Conservation (phyloP, 495 filamentous ascomycete genomes). For the Aspergillus leporis region DNA sequence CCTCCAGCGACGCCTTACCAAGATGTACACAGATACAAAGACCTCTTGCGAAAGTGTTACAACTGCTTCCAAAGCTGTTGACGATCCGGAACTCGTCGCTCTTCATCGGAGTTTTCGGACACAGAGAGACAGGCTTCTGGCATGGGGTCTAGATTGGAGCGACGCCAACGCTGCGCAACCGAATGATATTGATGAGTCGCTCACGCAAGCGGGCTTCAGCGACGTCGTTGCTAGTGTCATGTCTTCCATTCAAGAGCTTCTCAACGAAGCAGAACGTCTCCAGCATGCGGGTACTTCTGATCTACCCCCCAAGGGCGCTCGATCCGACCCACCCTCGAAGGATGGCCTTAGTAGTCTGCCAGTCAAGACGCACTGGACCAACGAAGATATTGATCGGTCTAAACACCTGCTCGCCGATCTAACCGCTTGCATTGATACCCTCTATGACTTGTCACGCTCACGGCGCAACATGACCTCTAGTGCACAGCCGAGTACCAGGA, state of each 20-base stretch:
- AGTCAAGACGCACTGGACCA: conserved; percentile 49
- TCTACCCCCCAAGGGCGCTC: conserved; percentile 39
- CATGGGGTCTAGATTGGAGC: conserved; percentile 91
- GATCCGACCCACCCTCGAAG: conserved; percentile 38
- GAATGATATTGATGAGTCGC: conserved; percentile 81
- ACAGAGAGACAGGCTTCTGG: conserved; percentile 65
- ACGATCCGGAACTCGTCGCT: conserved; percentile 53
- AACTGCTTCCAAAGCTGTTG: conserved; percentile 61
- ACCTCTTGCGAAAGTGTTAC: conserved; percentile 81
- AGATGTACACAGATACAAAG: conserved; percentile 92
- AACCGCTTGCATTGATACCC: conserved; percentile 81
- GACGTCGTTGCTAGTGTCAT: conserved; percentile 88
- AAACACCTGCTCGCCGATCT: conserved; percentile 71
- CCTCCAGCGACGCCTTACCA: conserved; percentile 71
- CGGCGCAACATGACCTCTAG: conserved; percentile 52
- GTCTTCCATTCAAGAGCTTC: conserved; percentile 81
- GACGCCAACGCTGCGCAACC: conserved; percentile 64
- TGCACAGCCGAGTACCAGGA: conserved; percentile 29
- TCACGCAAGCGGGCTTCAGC: conserved; percentile 79
- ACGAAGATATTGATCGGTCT: conserved; percentile 49
- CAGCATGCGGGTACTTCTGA: conserved; percentile 55
- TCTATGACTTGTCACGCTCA: conserved; percentile 82
- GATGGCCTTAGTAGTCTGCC: conserved; percentile 34
- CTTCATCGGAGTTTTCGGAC: conserved; percentile 59
- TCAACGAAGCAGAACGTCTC: conserved; percentile 82